Percentiles rank a stretch among this genome's conserved stretches.
Evolutionary conservation across 768 basidiomycete species (phyloP).

Genomic region (Tricholoma sp.): DNA sequence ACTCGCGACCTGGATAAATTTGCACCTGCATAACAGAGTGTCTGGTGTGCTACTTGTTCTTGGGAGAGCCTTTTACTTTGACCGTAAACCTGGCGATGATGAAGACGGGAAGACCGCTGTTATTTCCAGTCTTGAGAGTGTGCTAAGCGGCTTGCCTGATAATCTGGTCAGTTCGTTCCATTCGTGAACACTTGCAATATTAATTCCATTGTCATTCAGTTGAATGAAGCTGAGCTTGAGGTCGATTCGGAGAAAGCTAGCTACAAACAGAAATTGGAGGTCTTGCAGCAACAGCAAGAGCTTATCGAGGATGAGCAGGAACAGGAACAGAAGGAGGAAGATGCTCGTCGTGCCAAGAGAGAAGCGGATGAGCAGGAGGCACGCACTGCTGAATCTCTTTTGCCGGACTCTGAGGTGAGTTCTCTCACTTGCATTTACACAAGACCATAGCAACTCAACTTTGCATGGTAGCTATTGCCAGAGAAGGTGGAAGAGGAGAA

Average conservation of each 20-base stretch:
- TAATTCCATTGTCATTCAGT: slow-evolving; percentile 37
- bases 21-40: slow-evolving; percentile 87
- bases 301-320: slow-evolving; percentile 99
- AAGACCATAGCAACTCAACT: not conserved
- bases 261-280: slow-evolving; percentile 98
- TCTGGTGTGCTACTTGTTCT: slow-evolving; percentile 92
- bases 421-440: not conserved
- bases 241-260: slow-evolving; percentile 91
- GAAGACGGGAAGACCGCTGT: slow-evolving; percentile 82
- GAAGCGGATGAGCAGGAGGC: slow-evolving; percentile 79
- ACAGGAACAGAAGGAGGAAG: slow-evolving; percentile 93
- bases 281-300: slow-evolving; percentile 96
- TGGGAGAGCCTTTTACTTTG: slow-evolving; percentile 94
- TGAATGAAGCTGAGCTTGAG: slow-evolving; percentile 96
- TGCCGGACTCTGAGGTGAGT: slow-evolving; percentile 87
- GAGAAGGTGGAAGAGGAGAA: slow-evolving; percentile 56
- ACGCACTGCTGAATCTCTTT: slow-evolving; percentile 69
- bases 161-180: slow-evolving; percentile 63
- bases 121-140: slow-evolving; percentile 79
- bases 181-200: not conserved
- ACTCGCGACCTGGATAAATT: slow-evolving; percentile 84
- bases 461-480: slow-evolving; percentile 48
- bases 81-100: slow-evolving; percentile 63
- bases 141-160: slow-evolving; percentile 89
- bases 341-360: slow-evolving; percentile 80